Evolutionary conservation across 495 filamentous ascomycete genomes (phyloP).

Genomic region (Podospora tetraspora): DNA sequence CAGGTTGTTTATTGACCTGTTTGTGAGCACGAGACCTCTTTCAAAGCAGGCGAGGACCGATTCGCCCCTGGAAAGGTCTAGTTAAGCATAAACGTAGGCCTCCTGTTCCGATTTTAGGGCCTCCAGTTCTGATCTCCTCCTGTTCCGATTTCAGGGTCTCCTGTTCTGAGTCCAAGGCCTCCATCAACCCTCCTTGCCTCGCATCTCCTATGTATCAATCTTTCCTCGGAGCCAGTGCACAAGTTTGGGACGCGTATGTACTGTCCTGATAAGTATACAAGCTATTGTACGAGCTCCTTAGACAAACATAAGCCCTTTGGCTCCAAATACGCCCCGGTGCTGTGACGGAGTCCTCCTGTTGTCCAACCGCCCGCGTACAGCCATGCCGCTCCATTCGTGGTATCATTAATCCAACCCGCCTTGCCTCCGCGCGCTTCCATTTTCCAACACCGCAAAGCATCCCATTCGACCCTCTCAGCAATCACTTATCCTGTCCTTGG

Average conservation of each 20-base stretch:
- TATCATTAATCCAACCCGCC: slow-evolving; percentile 9
- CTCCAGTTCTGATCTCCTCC: no score
- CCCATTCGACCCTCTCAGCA: slow-evolving; percentile 11
- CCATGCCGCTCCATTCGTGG: slow-evolving; percentile 11
- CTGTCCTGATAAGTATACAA: not conserved
- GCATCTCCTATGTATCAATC: no score
- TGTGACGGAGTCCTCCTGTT: not conserved
- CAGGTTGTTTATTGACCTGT: no score
- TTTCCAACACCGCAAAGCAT: slow-evolving; percentile 11
- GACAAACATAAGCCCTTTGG: slow-evolving; percentile 7
- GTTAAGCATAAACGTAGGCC: no score
- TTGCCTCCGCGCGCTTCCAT: not conserved
- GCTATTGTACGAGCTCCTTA: slow-evolving; percentile 2
- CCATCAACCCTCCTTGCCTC: no score
- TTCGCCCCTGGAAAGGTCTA: no score
- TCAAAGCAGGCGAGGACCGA: no score
- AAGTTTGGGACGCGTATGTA: not conserved
- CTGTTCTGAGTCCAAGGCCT: no score
- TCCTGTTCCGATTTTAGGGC: no score
- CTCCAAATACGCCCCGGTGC: not conserved
- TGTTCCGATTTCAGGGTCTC: no score
- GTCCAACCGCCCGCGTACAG: not conserved
- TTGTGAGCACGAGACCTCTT: no score
- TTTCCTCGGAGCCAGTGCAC: no score
- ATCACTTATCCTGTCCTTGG: slow-evolving; percentile 27